Base-by-base conservation (phyloP, 805 yeast species). In the Pichia deserticola region DNA sequence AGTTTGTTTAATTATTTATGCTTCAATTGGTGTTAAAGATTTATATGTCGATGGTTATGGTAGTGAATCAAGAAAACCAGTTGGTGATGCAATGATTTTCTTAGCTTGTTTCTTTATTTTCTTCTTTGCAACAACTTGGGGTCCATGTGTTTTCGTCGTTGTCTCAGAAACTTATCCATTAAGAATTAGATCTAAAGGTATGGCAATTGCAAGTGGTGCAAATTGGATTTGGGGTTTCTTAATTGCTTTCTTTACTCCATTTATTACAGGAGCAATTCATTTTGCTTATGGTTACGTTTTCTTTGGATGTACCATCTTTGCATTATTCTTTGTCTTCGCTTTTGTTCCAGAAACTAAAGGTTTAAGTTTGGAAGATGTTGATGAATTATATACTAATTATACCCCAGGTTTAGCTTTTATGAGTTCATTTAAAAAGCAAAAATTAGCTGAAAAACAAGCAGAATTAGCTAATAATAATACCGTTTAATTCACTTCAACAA, bases 121-220 rank as follows among this genome's bases (percentile, higher is more conserved):
- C 66, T 79, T 73, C 64, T 84, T 84, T 61, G 89, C 90, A 4
- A 73, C 80, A 29, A 79, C 89, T n/a, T 80, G 87, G 82, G 89
- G 87, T 39, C 87, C 89, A 50, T 79, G 81, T 54, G 78, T 80
- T 36, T 83, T 75, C 68, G 81, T 81, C 44, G 74, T 83, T 53
- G 79, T 82, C 28, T 77, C 86, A 42, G 90, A 84, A 65, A 68
- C 82, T 41, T 84, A 79, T 65, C 88, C 88, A 53, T 72, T 79
- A 55, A 77, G 83, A 69, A 79, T 82, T 56, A 78, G 81, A 66
- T 67, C 78, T 35, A 78, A 77, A 66, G 77, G 78, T 45, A 81
- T 83, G 81, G 77, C 84, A 25, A 72, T 80, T 57, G 83, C 86
- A 45, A 72, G 82, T 32, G 81, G 81, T 34, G 77, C 82, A 44